Evolutionary conservation across 2,329 filamentous ascomycete species (phyloP).

Genomic region (Colletotrichum lindemuthianum): DNA sequence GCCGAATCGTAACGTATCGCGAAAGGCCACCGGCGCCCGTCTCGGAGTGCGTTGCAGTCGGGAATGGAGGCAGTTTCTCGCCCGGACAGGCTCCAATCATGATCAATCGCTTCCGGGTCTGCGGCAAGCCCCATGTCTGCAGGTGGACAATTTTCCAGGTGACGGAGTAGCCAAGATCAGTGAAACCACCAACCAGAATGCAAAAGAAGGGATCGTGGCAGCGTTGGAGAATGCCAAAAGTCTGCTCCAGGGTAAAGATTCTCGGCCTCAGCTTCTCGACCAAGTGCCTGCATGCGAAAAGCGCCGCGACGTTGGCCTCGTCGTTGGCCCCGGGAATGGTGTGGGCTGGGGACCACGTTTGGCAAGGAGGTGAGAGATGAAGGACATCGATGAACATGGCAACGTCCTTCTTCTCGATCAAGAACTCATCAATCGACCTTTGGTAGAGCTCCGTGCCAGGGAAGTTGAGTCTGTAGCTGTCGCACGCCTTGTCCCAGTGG

Average conservation of each 20-base stretch:
- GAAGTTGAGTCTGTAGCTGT: constrained; percentile 70
- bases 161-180: constrained; percentile 73
- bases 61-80: constrained; percentile 74
- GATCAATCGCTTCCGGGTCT: constrained; percentile 61
- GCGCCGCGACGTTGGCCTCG: constrained; percentile 71
- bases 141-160: constrained; percentile 71
- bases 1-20: constrained; percentile 55
- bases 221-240: constrained; percentile 69
- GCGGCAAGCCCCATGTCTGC: constrained; percentile 61
- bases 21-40: constrained; percentile 46
- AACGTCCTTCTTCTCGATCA: constrained; percentile 44
- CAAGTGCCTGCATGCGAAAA: constrained; percentile 64
- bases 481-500: constrained; percentile 62
- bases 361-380: constrained; percentile 82
- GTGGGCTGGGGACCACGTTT: constrained; percentile 78
- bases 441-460: constrained; percentile 57
- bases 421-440: constrained; percentile 60
- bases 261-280: constrained; percentile 70
- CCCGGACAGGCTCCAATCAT: constrained; percentile 73
- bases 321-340: constrained; percentile 68
- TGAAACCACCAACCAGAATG: constrained; percentile 70
- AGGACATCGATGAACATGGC: constrained; percentile 69
- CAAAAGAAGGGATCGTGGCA: constrained; percentile 66
- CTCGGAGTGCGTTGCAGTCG: constrained; percentile 66
- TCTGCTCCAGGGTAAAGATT: constrained; percentile 82